Base-by-base conservation (phyloP, 1,284 basidiomycete species). In the Trichosporon coremiiforme region DNA sequence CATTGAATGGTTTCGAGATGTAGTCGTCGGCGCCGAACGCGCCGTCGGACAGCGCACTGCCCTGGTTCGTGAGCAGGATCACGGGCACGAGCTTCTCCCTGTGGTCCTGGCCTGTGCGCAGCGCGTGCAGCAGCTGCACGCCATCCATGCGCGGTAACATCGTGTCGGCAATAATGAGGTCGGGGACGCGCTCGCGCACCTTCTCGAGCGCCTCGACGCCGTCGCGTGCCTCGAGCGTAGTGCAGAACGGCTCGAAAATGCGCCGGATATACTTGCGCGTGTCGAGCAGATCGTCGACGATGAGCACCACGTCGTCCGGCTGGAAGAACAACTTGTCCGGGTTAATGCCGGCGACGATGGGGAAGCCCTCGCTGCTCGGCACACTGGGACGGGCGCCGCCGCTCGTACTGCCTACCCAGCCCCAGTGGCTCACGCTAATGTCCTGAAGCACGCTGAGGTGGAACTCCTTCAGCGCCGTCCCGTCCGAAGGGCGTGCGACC, bases 1-100 rank as follows among this genome's bases (percentile, higher is more conserved):
- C 75, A 31, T 78, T 79, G 75, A 81, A 82, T 0, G 81, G 80
- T 66, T 81, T 81, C 0, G 71, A 73, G 13, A 82, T 70, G 66
- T 82, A 80, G 60, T 83, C 80, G 68, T 85, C 84, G 1, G 84
- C 85, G 17, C 83, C 82, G 12, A 85, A 74, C 4, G 80, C 67
- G 4, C 78, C 78, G 17, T 80, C 79, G 4, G 81, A 77, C 38
- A 77, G 77, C 10, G 76, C 71, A 47, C 79, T 78, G 50, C 79
- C 79, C 68, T 70, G 35, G 74, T 80, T 71, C 72, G 77, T 75
- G 75, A 80, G 70, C 75, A 80, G 74, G 70, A 80, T 77, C 64
- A 80, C 68, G 9, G 79, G 79, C 1, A 78, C 73, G 53, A 79
- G 68, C 17, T 63, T 25, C 4, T 74, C 35, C 6, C 68, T 15